A percentile compares a stretch with the other conserved stretches of the same genome.
These are phyloP conservation scores for Protomyces inundatus DNA, from an alignment of 1,139 yeast genomes.

Conservation along the genomic window DNA sequence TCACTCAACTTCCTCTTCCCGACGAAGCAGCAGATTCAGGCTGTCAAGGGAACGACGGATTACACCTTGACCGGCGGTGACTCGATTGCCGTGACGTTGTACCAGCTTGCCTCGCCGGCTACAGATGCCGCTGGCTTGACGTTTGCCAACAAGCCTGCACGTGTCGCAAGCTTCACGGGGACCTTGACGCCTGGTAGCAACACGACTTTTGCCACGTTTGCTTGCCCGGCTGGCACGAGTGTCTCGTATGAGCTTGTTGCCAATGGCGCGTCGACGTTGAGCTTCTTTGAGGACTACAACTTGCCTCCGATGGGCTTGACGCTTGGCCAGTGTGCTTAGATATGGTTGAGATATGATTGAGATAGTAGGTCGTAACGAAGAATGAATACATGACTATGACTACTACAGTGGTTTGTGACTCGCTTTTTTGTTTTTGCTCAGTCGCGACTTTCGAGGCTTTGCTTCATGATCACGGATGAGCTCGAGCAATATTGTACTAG, in stretches of 20 bases:
- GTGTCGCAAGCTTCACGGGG: conserved; percentile 1
- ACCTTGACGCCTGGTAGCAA: conserved; percentile 14
- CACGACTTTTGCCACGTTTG: conserved; percentile 10
- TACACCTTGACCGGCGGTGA: not conserved
- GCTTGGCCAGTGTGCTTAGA: not conserved
- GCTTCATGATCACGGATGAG: too few relatives aligned
- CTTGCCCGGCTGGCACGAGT: conserved; percentile 7
- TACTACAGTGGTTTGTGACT: too few relatives aligned
- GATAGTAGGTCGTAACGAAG: not conserved
- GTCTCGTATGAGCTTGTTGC: conserved; percentile 15
- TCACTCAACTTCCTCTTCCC: conserved; percentile 20
- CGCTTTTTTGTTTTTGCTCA: not conserved
- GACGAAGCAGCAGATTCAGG: conserved; percentile 9
- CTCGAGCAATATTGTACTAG: too few relatives aligned
- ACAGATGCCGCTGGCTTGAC: not conserved
- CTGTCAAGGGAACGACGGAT: conserved; percentile 3
- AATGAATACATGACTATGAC: not conserved
- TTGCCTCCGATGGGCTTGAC: not conserved
- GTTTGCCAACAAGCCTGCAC: conserved; percentile 1
- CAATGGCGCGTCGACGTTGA: conserved; percentile 4
- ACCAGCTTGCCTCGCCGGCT: conserved; percentile 8
- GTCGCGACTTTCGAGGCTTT: too few relatives aligned
- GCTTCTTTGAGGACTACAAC: conserved; percentile 16
- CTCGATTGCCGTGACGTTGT: conserved; percentile 16
- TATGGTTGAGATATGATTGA: too few relatives aligned